Base-by-base conservation (phyloP, 2,329 filamentous ascomycete species). In the Escovopsis weberi region DNA sequence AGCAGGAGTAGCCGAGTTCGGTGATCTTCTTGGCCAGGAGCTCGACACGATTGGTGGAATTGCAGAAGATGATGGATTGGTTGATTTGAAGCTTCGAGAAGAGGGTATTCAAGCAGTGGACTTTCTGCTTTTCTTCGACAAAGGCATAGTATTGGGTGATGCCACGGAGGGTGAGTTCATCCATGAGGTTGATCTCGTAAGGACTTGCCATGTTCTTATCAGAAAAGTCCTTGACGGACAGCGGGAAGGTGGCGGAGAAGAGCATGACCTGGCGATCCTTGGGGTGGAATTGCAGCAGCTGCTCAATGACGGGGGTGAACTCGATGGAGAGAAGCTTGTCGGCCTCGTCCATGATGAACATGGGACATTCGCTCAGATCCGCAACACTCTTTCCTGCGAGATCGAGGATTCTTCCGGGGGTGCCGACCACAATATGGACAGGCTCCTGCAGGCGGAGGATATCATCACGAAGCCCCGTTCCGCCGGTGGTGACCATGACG, bases 41-140 rank as follows among this genome's bases (percentile, higher is more conserved):
- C 65, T 98, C 91, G 47, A 98, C 91, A 51, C 91, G 85, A 63
- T 96, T 96, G 42, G 91, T 98, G 35, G 91, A 98, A 66, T 98
- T 98, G 69, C 91, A 98, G 70, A 98, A 98, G 61, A 98, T 98
- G 68, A 98, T 98, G 48, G 93, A 98, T 69, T 98, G 91, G 67
- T 98, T 98, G 68, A 98, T 98, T 65, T 98, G 89, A 12, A 98
- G 78, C 66, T 95, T 94, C 53, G 88, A 95, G 71, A 98, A 98
- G 49, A 98, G 80, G 1, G 91, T 98, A 69, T 98, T 98, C 51
- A 98, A 69, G 62, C 91, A 98, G 67, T 98, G 93, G 18, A 98
- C 91, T 68, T 98, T 98, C 61, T 95, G 86, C 68, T 95, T 95
- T 67, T 98, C 91, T 64, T 98, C 91, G 41, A 98, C 93, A 53